phyloP scores from a whole-genome alignment of 768 basidiomycete species.

The Suillus brevipes region DNA sequence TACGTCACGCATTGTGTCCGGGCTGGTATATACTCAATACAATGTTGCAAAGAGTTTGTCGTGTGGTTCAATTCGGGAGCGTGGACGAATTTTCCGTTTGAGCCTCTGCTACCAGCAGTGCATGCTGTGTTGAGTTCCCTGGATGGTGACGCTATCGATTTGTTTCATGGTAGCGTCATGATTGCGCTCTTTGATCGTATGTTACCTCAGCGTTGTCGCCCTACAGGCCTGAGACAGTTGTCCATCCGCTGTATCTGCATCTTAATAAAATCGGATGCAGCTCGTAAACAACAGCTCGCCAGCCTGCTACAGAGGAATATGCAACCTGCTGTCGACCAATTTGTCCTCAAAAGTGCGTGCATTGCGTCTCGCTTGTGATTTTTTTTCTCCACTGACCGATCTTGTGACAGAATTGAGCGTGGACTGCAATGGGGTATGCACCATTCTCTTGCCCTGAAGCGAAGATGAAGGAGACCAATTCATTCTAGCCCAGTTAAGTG shows the following conservation, averaged over 20 bases:
- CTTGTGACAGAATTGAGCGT: slow-evolving; percentile 40
- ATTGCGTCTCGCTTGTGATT: slow-evolving; percentile 33
- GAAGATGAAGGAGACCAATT: slow-evolving; percentile 20
- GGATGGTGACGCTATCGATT: slow-evolving; percentile 17
- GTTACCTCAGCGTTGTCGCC: slow-evolving; percentile 9
- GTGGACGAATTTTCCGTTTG: slow-evolving; percentile 24
- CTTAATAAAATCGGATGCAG: slow-evolving; percentile 29
- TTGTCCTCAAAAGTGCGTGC: slow-evolving; percentile 32
- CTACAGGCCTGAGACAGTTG: not conserved
- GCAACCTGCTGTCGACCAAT: slow-evolving; percentile 24
- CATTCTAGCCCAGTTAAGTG: slow-evolving; percentile 40
- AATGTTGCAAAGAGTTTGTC: not conserved
- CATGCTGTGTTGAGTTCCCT: slow-evolving; percentile 48
- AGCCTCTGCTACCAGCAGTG: slow-evolving; percentile 40
- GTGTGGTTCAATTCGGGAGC: slow-evolving; percentile 42
- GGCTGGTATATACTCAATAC: slow-evolving; percentile 40
- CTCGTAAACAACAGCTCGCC: slow-evolving; percentile 19
- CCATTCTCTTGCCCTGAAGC: slow-evolving; percentile 37
- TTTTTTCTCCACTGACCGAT: slow-evolving; percentile 21
- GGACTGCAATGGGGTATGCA: slow-evolving; percentile 56
- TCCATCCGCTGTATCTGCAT: slow-evolving; percentile 30
- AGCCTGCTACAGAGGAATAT: slow-evolving; percentile 29
- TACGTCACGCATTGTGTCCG: slow-evolving; percentile 43
- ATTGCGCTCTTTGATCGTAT: slow-evolving; percentile 28
- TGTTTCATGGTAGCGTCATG: slow-evolving; percentile 21